Percentiles rank a stretch among this genome's conserved stretches.
These are phyloP conservation scores for Aschersonia sp. DNA, from an alignment of 2,329 filamentous ascomycete species.

Conservation along the genomic window DNA sequence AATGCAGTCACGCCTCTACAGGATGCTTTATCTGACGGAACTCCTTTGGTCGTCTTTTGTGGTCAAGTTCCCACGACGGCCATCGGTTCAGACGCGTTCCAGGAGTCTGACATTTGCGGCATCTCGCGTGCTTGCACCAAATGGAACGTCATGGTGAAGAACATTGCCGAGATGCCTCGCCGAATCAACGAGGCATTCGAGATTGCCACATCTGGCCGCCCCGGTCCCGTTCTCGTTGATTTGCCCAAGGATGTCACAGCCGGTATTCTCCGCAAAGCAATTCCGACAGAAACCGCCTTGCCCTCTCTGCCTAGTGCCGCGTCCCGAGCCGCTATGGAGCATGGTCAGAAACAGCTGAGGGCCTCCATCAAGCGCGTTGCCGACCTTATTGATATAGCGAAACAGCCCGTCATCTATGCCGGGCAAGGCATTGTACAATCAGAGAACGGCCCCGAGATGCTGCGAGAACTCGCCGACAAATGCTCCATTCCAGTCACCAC, in stretches of 20 bases:
- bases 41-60: slow-evolving; percentile 87
- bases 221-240: slow-evolving; percentile 89
- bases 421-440: slow-evolving; percentile 77
- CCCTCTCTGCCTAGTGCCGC: slow-evolving; percentile 77
- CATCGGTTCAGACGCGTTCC: slow-evolving; percentile 92
- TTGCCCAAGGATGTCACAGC: slow-evolving; percentile 94
- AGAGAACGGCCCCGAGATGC: slow-evolving; percentile 61
- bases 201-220: slow-evolving; percentile 86
- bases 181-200: slow-evolving; percentile 97
- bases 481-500: slow-evolving; percentile 87
- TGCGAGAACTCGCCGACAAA: slow-evolving; percentile 84
- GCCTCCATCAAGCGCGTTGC: slow-evolving; percentile 64
- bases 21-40: slow-evolving; percentile 88
- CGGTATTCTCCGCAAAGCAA: slow-evolving; percentile 66
- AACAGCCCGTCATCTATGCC: slow-evolving; percentile 92
- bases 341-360: slow-evolving; percentile 58
- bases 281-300: slow-evolving; percentile 60
- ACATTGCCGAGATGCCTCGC: slow-evolving; percentile 78
- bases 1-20: slow-evolving; percentile 96
- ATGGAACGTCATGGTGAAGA: slow-evolving; percentile 99
- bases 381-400: slow-evolving; percentile 68
- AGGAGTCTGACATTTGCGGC: slow-evolving; percentile 87
- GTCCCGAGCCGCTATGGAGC: slow-evolving; percentile 62
- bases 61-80: slow-evolving; percentile 83
- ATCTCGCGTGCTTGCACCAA: slow-evolving; percentile 94